Evolutionary conservation across 352 stramenopile species (phyloP), one percentile per base, ranked within the genome.

Genomic region (Globisporangium apiculatum): DNA sequence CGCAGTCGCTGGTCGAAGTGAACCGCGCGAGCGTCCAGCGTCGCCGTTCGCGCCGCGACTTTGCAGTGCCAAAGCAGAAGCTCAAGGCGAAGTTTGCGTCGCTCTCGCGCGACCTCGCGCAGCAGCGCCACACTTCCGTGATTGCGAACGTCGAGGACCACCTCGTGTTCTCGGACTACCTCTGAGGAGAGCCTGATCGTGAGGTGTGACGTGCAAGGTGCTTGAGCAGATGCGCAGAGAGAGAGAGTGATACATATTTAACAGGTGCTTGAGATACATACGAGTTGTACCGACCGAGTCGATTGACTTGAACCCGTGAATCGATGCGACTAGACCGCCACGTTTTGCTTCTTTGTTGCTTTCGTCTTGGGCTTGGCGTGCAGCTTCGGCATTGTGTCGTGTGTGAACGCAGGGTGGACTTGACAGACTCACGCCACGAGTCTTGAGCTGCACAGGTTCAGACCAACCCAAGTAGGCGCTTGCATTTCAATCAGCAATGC

Each of bases 111-210:
- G 76, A 91, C 38, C 51, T 91, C 38, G 72, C 66, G 8, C 69
- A 66, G 55, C 75, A 76, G 64, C 74, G 73, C 7, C 74, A 74
- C 49, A 75, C 62, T 37, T 59, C 62, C 43, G 53, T 79, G 7
- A 59, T 71, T 37, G 61, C 71, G 31, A 73, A 73, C 49, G 57
- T 84, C 6, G 80, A 91, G 42, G 74, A 91, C 46, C 76, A 87
- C 60, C 61, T 88, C 37, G 68, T 83, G 46, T 87, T 89, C 55
- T 87, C 80, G n/a, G 80, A 91, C 61, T 89, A 91, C 55, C 57
- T 86, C 57, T 85, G 50, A 68, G 45, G 35, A 48, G n/a, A 11
- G 24, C 8, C 17, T 10, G 35, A 55, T 48, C 43, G 15, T 50
- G 37, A 24, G 18, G 18, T 50, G 50, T 54, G 15, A 51, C 18